phyloP scores from a whole-genome alignment of 1,284 basidiomycete genomes.

The Ganoderma meredithae region DNA sequence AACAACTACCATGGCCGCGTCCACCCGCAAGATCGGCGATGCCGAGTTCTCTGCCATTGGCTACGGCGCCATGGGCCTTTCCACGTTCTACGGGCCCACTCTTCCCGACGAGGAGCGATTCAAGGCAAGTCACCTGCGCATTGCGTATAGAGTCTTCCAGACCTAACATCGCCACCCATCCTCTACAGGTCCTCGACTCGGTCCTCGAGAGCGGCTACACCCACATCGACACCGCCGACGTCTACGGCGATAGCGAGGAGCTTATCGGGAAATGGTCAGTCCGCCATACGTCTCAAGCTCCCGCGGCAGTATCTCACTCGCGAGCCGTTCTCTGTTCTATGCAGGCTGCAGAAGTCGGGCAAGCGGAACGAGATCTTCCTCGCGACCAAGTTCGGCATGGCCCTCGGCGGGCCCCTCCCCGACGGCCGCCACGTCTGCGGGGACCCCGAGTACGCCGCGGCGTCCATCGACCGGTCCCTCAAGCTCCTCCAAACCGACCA shows the following conservation, averaged over 20 bases:
- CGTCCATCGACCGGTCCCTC: conserved; percentile 47
- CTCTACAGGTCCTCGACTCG: conserved; percentile 37
- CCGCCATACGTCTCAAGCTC: not conserved
- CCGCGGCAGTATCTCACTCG: not conserved
- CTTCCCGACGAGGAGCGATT: conserved; percentile 37
- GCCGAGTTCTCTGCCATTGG: conserved; percentile 36
- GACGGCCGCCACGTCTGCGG: conserved; percentile 36
- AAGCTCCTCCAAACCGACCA: conserved; percentile 51
- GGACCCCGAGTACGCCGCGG: conserved; percentile 45
- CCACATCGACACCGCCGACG: conserved; percentile 42
- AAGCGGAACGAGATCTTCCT: conserved; percentile 53
- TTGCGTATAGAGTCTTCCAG: not conserved
- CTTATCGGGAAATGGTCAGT: conserved; percentile 43
- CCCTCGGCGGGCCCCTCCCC: not conserved
- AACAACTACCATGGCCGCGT: not conserved
- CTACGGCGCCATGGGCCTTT: conserved; percentile 42
- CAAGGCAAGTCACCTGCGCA: conserved; percentile 25
- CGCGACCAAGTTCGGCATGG: conserved; percentile 58
- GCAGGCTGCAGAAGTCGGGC: conserved; percentile 38
- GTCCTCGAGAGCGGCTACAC: conserved; percentile 40
- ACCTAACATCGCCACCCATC: not conserved
- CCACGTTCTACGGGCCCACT: conserved; percentile 30
- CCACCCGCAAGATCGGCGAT: conserved; percentile 21
- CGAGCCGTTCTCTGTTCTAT: not conserved
- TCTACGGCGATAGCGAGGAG: conserved; percentile 42